Conservation (phyloP, 2,329 filamentous ascomycete genomes). For the Metarhizium brunneum region DNA sequence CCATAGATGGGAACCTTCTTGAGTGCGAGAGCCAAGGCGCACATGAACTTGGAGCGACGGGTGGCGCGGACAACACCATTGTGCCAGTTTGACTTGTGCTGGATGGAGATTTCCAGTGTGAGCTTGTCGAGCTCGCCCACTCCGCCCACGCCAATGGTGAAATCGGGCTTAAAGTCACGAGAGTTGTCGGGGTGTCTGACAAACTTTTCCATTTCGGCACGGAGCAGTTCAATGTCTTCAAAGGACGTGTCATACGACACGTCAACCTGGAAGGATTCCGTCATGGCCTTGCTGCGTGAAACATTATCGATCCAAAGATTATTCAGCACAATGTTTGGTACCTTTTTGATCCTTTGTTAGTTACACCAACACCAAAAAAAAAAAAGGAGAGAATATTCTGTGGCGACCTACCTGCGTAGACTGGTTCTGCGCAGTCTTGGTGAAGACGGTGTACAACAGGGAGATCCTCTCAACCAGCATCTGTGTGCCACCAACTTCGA, state of each 20-base stretch:
- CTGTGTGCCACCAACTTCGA: constrained; percentile 64
- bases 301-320: constrained; percentile 93
- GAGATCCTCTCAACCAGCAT: constrained; percentile 91
- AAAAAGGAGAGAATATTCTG: neutral
- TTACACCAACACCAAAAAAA: neutral
- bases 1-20: constrained; percentile 79
- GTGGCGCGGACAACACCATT: constrained; percentile 75
- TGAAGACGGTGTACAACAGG: constrained; percentile 86
- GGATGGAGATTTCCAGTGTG: constrained; percentile 70
- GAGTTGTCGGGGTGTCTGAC: constrained; percentile 75
- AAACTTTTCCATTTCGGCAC: constrained; percentile 76
- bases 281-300: constrained; percentile 84
- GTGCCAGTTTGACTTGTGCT: constrained; percentile 89
- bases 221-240: constrained; percentile 79
- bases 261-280: constrained; percentile 69
- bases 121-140: constrained; percentile 85
- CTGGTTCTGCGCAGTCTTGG: constrained; percentile 72
- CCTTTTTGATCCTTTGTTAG: constrained; percentile 42
- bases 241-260: constrained; percentile 82
- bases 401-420: constrained; percentile 42
- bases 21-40: constrained; percentile 75
- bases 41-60: constrained; percentile 93
- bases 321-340: constrained; percentile 89
- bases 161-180: constrained; percentile 82
- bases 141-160: constrained; percentile 67